phyloP scores from a whole-genome alignment of 768 basidiomycete genomes.

The Termitomyces sp. region DNA sequence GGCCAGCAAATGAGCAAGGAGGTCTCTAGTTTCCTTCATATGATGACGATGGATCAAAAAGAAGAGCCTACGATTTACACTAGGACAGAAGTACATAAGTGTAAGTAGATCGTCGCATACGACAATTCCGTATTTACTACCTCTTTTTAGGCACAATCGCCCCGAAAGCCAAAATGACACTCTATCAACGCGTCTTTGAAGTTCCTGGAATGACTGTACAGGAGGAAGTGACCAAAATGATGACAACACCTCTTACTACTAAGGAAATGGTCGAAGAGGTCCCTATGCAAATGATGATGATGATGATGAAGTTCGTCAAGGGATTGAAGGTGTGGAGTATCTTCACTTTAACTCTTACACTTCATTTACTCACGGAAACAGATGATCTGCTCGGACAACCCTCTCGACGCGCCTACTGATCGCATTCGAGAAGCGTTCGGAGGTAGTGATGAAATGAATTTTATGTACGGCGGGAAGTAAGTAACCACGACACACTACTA shows the following conservation, averaged over 20 bases:
- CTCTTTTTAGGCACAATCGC: neutral
- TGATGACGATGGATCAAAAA: neutral
- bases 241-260: neutral
- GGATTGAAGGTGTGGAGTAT: neutral
- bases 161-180: neutral
- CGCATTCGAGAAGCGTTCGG: neutral
- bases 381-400: neutral
- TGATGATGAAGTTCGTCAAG: neutral
- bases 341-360: neutral
- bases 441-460: constrained; percentile 3
- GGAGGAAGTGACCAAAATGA: neutral
- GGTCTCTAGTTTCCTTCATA: neutral
- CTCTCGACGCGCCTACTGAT: neutral
- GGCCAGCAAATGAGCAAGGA: neutral
- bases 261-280: neutral
- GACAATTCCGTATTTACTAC: neutral
- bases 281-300: neutral
- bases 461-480: neutral
- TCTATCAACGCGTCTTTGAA: neutral
- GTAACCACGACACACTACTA: neutral
- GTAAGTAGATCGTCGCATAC: neutral
- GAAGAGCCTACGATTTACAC: neutral
- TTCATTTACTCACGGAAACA: neutral
- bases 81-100: neutral
- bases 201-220: neutral